phyloP scores from a whole-genome alignment of 768 basidiomycete species.

The Suillus subluteus region DNA sequence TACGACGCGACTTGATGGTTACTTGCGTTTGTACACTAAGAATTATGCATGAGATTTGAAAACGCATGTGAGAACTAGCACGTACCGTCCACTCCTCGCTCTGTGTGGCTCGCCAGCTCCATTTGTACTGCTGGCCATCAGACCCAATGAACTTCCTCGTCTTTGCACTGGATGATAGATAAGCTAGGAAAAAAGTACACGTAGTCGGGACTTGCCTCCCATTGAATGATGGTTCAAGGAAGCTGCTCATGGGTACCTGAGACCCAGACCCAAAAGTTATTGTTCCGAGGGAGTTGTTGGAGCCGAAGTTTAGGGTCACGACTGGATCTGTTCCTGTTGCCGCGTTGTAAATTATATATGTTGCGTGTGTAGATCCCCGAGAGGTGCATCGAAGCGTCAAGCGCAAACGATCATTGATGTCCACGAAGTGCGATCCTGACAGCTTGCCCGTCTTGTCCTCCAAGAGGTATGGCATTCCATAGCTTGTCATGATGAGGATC shows the following conservation, averaged over 20 bases:
- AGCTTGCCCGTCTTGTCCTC: slow-evolving; percentile 63
- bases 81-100: slow-evolving; percentile 71
- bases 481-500: slow-evolving; percentile 40
- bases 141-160: slow-evolving; percentile 58
- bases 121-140: slow-evolving; percentile 63
- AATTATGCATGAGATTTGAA: neutral
- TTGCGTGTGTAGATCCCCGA: slow-evolving; percentile 42
- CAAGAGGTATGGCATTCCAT: slow-evolving; percentile 63
- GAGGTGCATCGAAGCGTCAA: slow-evolving; percentile 53
- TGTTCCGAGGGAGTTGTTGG: slow-evolving; percentile 53
- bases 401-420: slow-evolving; percentile 63
- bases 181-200: slow-evolving; percentile 8
- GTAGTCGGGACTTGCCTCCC: slow-evolving; percentile 44
- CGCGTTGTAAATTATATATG: slow-evolving; percentile 57
- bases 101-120: slow-evolving; percentile 51
- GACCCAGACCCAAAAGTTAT: slow-evolving; percentile 46
- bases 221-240: slow-evolving; percentile 46
- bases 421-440: slow-evolving; percentile 59
- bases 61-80: slow-evolving; percentile 11
- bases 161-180: slow-evolving; percentile 38
- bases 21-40: slow-evolving; percentile 57
- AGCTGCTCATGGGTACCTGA: slow-evolving; percentile 52
- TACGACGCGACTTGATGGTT: slow-evolving; percentile 64
- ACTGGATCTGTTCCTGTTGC: slow-evolving; percentile 33
- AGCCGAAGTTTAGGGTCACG: slow-evolving; percentile 54